Evolutionary conservation across 192 early-diverging fungal genomes (phyloP), one percentile per base, ranked within the genome.

Genomic region (Chytriomyces sp.): DNA sequence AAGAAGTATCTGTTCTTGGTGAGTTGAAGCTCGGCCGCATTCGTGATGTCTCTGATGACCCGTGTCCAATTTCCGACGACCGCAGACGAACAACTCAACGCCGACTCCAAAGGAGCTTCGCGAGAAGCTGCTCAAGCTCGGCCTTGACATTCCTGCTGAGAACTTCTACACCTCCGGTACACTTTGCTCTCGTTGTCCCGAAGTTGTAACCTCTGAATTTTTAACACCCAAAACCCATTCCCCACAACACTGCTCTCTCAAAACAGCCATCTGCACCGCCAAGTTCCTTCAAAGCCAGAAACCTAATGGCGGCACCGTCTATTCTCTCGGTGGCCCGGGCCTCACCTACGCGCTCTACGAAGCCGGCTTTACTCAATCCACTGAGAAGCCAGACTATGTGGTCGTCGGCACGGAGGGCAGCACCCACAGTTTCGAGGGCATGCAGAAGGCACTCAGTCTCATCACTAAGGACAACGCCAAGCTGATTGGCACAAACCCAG

Each of bases 91-190:
- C 80, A 88, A 88, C 75, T 85, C 83, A 49, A 84, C 84, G 25
- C 86, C 86, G 32, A 88, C 86, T 40, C 86, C 86, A n/a, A 78
- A 81, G 66, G 86, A 88, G 63, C 78, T 88, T 28, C 78, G 80
- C 12, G 74, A 78, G 30, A 88, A 88, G 72, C 62, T 88, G 36
- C 39, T 58, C 28, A 77, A 81, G 31, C 70, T 88, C 4, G 86
- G 86, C 22, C 80, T 88, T 54, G 75, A 84, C 41, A 77, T 86
- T 26, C 57, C 65, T 26, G 83, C 84, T 32, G 62, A 68, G 10
- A 76, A 88, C 44, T 88, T 88, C 57, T 88, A 86, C 78, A 88
- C 86, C 31, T 81, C 83, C 37, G 85, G 66, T 68, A 52, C 26
- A 2, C 2, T 37, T 49, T 49, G 44, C 22, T 14, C 19, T 7